Conservation (phyloP, 2,329 filamentous ascomycete species). For the Aspergillus piperis region DNA sequence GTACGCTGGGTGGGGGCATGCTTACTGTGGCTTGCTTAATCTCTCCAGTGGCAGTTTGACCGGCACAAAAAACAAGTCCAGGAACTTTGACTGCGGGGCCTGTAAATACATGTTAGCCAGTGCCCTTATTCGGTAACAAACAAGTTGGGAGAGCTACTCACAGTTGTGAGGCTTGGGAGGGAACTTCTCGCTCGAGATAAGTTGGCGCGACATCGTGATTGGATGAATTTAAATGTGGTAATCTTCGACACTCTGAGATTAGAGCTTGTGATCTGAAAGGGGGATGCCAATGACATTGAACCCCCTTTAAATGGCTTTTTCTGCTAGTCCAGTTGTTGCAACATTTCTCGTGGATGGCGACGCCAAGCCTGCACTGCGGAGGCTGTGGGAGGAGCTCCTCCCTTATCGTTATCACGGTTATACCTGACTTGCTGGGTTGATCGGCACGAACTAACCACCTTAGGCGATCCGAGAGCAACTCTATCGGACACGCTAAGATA, state of each 20-base stretch:
- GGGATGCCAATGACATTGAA: no score
- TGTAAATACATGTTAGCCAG: conserved; percentile 12
- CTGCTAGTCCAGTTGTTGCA: no score
- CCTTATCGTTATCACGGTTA: not conserved
- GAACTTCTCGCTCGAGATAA: conserved; percentile 52
- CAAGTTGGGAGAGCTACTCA: conserved; percentile 22
- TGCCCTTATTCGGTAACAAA: no score
- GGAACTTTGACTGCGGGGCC: conserved; percentile 49
- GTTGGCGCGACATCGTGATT: conserved; percentile 47
- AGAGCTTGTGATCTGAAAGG: no score
- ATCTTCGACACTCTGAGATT: no score
- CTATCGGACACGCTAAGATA: not conserved
- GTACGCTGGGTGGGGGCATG: not conserved
- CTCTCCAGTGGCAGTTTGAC: conserved; percentile 53
- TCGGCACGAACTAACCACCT: not conserved
- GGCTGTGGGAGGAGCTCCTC: not conserved
- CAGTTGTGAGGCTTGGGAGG: conserved; percentile 52
- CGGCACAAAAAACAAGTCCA: conserved; percentile 51
- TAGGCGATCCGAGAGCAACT: not conserved
- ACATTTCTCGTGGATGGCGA: not conserved
- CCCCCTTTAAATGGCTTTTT: not conserved
- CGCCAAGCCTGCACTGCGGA: not conserved
- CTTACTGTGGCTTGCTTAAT: conserved; percentile 51
- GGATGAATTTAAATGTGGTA: not conserved
- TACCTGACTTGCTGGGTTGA: not conserved